phyloP scores from a whole-genome alignment of 371 early-diverging fungal species.

The Capillidium heterosporum region DNA sequence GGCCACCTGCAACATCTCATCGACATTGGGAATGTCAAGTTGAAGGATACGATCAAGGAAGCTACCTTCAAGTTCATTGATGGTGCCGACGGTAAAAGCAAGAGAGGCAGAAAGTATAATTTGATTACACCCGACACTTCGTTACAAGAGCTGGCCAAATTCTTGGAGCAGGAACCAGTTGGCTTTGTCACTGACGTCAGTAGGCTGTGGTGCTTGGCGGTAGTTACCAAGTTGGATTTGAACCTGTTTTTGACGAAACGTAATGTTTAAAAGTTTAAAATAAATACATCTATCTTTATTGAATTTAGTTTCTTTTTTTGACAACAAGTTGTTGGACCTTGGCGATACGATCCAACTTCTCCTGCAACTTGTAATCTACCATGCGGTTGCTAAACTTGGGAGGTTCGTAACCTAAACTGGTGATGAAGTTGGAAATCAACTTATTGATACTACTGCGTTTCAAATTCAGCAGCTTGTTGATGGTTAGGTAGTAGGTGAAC shows the following conservation, averaged over 20 bases:
- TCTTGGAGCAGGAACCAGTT: conserved; percentile 25
- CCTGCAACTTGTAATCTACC: too few species aligned
- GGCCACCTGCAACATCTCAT: neutral
- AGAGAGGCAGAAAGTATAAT: conserved; percentile 10
- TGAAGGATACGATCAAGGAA: neutral
- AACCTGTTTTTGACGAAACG: conserved; percentile 10
- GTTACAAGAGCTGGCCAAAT: conserved; percentile 21
- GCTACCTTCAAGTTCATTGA: neutral
- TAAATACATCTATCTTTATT: neutral
- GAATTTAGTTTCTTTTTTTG: too few species aligned
- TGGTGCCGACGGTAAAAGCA: neutral
- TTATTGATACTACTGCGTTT: too few species aligned
- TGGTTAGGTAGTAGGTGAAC: too few species aligned
- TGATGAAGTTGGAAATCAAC: too few species aligned
- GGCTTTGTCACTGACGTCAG: conserved; percentile 29
- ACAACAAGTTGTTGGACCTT: too few species aligned
- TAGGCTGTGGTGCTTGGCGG: conserved; percentile 26
- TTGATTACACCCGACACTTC: conserved; percentile 29
- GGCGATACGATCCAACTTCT: too few species aligned
- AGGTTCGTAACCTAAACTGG: too few species aligned
- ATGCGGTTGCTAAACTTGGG: too few species aligned
- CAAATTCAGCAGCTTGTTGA: too few species aligned
- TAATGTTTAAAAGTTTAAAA: neutral
- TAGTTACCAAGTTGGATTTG: conserved; percentile 27
- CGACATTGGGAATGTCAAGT: neutral